Evolutionary conservation across 805 yeast genomes (phyloP).

Genomic region (Vanderwaltozyma yarrowii): DNA sequence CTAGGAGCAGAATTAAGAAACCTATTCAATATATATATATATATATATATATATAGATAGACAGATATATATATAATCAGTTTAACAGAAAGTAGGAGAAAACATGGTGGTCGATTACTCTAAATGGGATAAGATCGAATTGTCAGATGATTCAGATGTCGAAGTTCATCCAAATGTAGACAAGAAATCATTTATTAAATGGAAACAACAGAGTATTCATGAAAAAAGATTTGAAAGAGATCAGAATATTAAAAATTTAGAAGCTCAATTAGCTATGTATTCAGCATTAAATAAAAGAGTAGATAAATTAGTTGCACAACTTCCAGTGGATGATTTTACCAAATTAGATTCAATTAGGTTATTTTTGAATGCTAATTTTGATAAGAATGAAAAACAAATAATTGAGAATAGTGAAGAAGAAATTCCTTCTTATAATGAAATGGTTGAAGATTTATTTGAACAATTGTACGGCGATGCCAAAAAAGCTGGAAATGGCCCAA

Average conservation of each 20-base stretch:
- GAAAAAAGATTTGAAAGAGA: constrained; percentile 79
- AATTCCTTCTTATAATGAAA: constrained; percentile 69
- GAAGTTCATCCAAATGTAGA: constrained; percentile 99
- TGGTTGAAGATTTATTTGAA: constrained; percentile 82
- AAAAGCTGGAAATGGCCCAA: constrained; percentile 36
- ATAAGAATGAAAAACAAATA: constrained; percentile 45
- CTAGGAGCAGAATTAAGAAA: too few relatives aligned
- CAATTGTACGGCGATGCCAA: constrained; percentile 57
- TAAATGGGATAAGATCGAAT: constrained; percentile 94
- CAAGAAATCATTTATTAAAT: constrained; percentile 78
- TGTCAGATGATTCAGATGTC: constrained; percentile 92
- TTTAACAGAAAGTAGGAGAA: too few relatives aligned
- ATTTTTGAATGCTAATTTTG: constrained; percentile 43
- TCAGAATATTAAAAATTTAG: constrained; percentile 63
- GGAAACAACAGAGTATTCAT: constrained; percentile 97
- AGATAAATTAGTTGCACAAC: constrained; percentile 42
- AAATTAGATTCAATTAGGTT: constrained; percentile 28
- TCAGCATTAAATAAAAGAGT: constrained; percentile 62
- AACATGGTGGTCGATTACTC: constrained; percentile 85
- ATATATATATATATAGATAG: too few relatives aligned
- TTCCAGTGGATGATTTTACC: constrained; percentile 33
- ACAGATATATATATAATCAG: too few relatives aligned
- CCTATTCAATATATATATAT: too few relatives aligned
- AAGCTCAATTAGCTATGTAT: constrained; percentile 76
- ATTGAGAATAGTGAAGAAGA: constrained; percentile 35